These are phyloP conservation scores for Cyanidium caldarium DNA, from an alignment of 23 red algal genomes.

Conservation along the genomic window DNA sequence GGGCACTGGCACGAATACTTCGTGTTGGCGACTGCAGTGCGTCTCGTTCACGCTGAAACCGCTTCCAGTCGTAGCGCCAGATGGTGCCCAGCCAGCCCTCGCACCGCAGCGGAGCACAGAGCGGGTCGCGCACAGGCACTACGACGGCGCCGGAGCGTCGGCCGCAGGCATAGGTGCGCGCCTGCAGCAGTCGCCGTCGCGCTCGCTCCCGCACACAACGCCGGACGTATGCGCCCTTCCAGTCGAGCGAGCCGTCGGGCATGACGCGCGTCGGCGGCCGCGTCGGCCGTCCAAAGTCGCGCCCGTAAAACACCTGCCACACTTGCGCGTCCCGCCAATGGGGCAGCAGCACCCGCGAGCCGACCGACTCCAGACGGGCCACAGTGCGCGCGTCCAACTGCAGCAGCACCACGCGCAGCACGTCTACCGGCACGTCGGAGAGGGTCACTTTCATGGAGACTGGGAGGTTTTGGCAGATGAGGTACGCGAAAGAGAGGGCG, in stretches of 20 bases:
- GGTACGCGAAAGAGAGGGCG: no score
- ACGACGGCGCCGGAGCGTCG: no score
- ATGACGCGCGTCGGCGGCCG: neutral
- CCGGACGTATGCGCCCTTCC: neutral
- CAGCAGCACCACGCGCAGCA: neutral
- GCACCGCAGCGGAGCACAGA: neutral
- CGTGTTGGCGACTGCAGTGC: no score
- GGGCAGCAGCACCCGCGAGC: neutral
- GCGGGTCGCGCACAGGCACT: no score
- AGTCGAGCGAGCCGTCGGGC: neutral
- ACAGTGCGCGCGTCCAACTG: neutral
- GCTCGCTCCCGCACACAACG: neutral
- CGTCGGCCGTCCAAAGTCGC: neutral
- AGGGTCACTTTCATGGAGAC: no score
- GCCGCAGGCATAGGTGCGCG: no score
- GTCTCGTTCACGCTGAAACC: neutral
- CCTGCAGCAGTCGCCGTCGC: neutral
- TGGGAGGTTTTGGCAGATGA: no score
- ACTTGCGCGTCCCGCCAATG: neutral
- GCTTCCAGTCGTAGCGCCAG: conserved; percentile 1
- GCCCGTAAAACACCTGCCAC: neutral
- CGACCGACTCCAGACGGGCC: neutral
- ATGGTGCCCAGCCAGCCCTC: conserved; percentile 4
- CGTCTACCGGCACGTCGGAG: neutral
- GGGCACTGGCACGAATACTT: no score